Percentiles rank a stretch among this genome's conserved stretches.
phyloP scores from a whole-genome alignment of 2,329 filamentous ascomycete species.

The Alternaria sp. region DNA sequence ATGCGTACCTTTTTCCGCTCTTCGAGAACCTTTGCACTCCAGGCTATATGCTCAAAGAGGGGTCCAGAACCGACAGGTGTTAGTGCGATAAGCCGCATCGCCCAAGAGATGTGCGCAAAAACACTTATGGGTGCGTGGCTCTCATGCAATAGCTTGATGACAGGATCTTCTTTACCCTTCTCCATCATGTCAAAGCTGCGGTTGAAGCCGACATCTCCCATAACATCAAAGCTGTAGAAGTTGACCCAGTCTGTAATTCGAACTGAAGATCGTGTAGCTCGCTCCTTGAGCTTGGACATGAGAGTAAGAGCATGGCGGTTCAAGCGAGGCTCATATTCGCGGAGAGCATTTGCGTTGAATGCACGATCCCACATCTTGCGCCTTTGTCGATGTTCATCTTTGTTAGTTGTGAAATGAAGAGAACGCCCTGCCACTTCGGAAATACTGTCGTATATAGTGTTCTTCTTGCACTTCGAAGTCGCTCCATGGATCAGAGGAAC shows the following conservation, averaged over 20 bases:
- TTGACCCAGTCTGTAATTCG: slow-evolving; percentile 44
- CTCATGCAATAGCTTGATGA: slow-evolving; percentile 36
- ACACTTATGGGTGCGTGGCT: slow-evolving; percentile 28
- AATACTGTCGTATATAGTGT: slow-evolving; percentile 30
- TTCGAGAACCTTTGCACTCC: slow-evolving; percentile 30
- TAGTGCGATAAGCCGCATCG: slow-evolving; percentile 21
- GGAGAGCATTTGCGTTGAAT: slow-evolving; percentile 42
- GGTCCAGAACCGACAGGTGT: slow-evolving; percentile 25
- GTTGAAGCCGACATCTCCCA: slow-evolving; percentile 55
- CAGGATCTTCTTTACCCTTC: slow-evolving; percentile 34
- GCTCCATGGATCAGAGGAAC: slow-evolving; percentile 38
- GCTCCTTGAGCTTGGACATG: slow-evolving; percentile 31
- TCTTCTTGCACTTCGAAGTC: slow-evolving; percentile 38
- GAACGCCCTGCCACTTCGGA: slow-evolving; percentile 28
- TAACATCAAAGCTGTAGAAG: slow-evolving; percentile 57
- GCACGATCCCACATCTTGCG: slow-evolving; percentile 44
- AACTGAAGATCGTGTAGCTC: slow-evolving; percentile 22
- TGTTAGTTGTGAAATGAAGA: slow-evolving; percentile 37
- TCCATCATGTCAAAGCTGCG: slow-evolving; percentile 50
- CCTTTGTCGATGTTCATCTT: slow-evolving; percentile 35
- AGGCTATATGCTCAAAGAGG: slow-evolving; percentile 32
- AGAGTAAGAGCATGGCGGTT: slow-evolving; percentile 37
- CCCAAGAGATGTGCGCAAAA: slow-evolving; percentile 33
- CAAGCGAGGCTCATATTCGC: slow-evolving; percentile 45
- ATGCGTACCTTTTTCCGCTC: slow-evolving; percentile 33